Evolutionary conservation across 257 asterid genomes (phyloP).

Genomic region (Capsicum chinense): DNA sequence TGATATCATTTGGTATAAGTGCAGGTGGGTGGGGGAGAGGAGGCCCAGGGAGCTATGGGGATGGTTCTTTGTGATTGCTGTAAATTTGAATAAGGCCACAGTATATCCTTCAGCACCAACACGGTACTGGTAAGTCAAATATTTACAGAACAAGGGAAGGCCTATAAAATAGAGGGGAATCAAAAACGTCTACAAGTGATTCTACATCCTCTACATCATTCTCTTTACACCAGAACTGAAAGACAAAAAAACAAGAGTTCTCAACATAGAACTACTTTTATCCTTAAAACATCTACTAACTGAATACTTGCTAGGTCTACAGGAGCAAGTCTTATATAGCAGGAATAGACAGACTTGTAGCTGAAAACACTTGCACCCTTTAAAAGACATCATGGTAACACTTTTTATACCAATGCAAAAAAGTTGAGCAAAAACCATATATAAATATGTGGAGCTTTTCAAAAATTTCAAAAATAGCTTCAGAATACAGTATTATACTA

Average conservation of each 20-base stretch:
- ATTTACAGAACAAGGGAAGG: no score
- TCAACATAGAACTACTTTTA: neutral
- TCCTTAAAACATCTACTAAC: neutral
- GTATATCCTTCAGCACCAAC: no score
- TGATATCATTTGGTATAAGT: neutral
- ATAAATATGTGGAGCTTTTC: neutral
- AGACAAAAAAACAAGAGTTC: neutral
- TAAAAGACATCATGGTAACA: neutral
- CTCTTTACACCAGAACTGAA: neutral
- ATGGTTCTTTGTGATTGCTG: neutral
- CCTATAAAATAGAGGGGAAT: no score
- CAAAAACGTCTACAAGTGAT: no score
- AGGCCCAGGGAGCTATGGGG: neutral
- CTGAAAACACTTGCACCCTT: neutral
- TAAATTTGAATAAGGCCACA: neutral
- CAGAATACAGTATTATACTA: neutral
- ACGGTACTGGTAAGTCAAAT: no score
- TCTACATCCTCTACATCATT: no score
- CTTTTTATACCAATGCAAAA: neutral
- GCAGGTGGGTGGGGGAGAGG: neutral
- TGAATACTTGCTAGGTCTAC: neutral
- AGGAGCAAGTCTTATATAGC: neutral
- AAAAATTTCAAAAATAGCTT: neutral
- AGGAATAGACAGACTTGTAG: neutral
- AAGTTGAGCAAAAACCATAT: neutral